Evolutionary conservation across 805 yeast genomes (phyloP).

Genomic region (Wickerhamiella dianesei): DNA sequence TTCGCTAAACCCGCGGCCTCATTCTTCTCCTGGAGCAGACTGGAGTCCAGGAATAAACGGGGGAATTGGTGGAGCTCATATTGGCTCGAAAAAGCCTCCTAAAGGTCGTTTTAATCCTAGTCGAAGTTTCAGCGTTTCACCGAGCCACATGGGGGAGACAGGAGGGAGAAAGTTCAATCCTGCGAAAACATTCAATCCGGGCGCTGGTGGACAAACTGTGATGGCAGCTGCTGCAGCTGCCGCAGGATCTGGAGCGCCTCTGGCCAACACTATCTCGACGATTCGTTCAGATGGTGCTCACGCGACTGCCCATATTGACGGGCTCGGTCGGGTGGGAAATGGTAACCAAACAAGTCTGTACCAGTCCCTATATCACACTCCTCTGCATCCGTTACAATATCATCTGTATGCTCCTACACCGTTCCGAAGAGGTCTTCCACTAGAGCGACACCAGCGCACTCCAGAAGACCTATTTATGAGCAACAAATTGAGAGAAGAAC

Average conservation of each 20-base stretch:
- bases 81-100: not conserved
- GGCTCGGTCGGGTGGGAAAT: not conserved
- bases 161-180: constrained; percentile 13
- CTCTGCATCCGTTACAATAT: constrained; percentile 41
- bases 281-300: not conserved
- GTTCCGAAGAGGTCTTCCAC: constrained; percentile 33
- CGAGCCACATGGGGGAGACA: not conserved
- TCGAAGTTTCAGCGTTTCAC: not conserved
- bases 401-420: constrained; percentile 87
- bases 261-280: too few species aligned
- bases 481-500: constrained; percentile 51
- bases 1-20: not conserved
- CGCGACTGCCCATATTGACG: not conserved
- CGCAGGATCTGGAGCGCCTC: not conserved
- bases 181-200: constrained; percentile 10
- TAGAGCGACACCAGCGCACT: constrained; percentile 59
- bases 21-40: not conserved
- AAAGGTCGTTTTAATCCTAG: not conserved
- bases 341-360: not conserved
- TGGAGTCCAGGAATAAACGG: not conserved
- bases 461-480: constrained; percentile 60
- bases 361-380: constrained; percentile 17
- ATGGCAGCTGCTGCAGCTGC: not conserved
- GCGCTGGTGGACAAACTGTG: not conserved
- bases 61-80: not conserved